phyloP scores from a whole-genome alignment of 352 stramenopile genomes.

The Phytophthora tubulina region DNA sequence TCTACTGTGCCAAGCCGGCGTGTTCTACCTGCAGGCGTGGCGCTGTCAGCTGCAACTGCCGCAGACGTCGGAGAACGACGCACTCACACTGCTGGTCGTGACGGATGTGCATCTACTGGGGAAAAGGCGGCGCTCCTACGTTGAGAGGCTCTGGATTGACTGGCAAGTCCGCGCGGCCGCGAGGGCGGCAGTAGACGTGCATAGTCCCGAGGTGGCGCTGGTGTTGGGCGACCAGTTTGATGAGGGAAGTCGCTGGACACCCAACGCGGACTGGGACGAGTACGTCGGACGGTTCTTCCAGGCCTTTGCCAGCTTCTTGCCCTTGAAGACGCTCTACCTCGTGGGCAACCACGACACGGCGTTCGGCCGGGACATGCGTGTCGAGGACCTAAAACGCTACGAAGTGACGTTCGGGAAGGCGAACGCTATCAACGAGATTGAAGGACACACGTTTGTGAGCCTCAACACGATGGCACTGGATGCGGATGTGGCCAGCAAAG shows the following conservation, averaged over 20 bases:
- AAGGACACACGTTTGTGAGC: constrained; percentile 65
- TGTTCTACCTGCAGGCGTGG: constrained; percentile 74
- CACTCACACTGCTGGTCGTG: constrained; percentile 62
- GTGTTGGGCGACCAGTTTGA: constrained; percentile 82
- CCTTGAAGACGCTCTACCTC: constrained; percentile 66
- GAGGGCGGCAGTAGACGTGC: constrained; percentile 54
- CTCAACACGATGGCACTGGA: constrained; percentile 88
- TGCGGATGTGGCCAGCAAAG: constrained; percentile 53
- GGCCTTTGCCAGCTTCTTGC: constrained; percentile 46
- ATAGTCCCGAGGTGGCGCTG: constrained; percentile 66
- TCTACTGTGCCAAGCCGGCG: constrained; percentile 55
- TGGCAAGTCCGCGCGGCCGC: constrained; percentile 65
- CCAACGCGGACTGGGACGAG: constrained; percentile 59
- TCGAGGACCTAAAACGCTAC: constrained; percentile 56
- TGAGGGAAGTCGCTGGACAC: constrained; percentile 68
- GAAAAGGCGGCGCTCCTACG: constrained; percentile 61
- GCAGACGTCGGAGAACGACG: not conserved
- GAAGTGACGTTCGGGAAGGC: constrained; percentile 67
- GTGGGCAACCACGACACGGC: constrained; percentile 85
- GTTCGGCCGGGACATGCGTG: constrained; percentile 62
- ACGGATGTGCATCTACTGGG: constrained; percentile 83
- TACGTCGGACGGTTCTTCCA: constrained; percentile 66
- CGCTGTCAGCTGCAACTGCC: constrained; percentile 40
- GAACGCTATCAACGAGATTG: constrained; percentile 62
- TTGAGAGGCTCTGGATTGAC: constrained; percentile 79